These are phyloP conservation scores for Cyclotella choctawhatcheeana DNA, from an alignment of 108 stramenopile species.

Conservation along the genomic window DNA sequence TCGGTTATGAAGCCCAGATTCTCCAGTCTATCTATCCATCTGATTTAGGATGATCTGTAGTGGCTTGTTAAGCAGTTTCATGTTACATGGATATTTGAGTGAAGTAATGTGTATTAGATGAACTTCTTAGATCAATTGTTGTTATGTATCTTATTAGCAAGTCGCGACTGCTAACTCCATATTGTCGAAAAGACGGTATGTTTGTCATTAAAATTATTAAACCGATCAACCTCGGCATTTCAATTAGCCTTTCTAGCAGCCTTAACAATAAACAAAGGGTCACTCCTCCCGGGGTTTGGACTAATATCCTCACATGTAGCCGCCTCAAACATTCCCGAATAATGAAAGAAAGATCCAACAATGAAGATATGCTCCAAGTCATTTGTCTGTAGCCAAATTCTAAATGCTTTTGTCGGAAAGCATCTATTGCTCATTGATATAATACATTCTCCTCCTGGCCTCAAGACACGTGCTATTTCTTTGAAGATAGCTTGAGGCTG, in stretches of 20 bases:
- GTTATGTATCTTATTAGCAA: no score
- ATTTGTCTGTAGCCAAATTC: slow-evolving; percentile 84
- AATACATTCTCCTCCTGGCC: slow-evolving; percentile 89
- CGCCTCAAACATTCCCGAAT: slow-evolving; percentile 83
- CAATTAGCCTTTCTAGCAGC: slow-evolving; percentile 56
- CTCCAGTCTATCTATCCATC: no score
- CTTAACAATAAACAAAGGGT: slow-evolving; percentile 94
- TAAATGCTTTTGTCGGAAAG: slow-evolving; percentile 86
- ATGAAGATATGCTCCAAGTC: slow-evolving; percentile 96
- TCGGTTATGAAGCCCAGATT: no score
- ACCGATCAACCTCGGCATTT: no score
- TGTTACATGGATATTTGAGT: background rate
- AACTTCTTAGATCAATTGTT: background rate
- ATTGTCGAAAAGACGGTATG: no score
- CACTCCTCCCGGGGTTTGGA: slow-evolving; percentile 90
- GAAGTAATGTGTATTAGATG: background rate
- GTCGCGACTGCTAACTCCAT: no score
- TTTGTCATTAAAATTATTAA: no score
- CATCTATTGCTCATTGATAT: slow-evolving; percentile 93
- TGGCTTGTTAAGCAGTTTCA: background rate
- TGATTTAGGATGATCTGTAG: background rate
- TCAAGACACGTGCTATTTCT: slow-evolving; percentile 89
- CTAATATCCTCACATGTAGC: slow-evolving; percentile 85
- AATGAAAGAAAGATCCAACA: slow-evolving; percentile 93
- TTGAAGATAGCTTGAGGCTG: slow-evolving; percentile 83